phyloP scores from a whole-genome alignment of 2,329 filamentous ascomycete genomes.

The Epichloe festucae region DNA sequence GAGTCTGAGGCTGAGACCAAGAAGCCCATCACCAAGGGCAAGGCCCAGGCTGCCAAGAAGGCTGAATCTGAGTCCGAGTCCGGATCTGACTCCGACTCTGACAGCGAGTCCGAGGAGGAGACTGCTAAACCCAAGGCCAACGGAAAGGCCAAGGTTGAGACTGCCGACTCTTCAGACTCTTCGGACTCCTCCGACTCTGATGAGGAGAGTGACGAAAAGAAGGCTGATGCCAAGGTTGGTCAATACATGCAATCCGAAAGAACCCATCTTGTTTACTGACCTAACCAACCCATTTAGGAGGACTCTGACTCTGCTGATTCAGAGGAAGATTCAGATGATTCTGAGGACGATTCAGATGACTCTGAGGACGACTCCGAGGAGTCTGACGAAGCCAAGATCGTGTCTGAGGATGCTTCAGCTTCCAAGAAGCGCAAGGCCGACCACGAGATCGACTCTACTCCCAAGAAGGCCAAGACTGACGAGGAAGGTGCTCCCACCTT shows the following conservation, averaged over 20 bases:
- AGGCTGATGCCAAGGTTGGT: conserved; percentile 18
- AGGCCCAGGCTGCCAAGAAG: conserved; percentile 10
- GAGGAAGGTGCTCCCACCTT: conserved; percentile 44
- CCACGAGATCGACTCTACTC: conserved; percentile 33
- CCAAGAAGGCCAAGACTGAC: conserved; percentile 59
- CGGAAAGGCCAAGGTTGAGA: conserved; percentile 11
- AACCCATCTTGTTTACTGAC: background rate
- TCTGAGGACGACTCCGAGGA: conserved; percentile 20
- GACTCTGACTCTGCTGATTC: conserved; percentile 14
- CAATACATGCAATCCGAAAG: background rate
- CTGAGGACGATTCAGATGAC: conserved; percentile 21
- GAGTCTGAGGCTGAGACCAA: conserved; percentile 24
- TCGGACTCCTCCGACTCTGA: conserved; percentile 17
- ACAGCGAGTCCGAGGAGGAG: conserved; percentile 26
- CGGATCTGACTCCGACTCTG: conserved; percentile 22
- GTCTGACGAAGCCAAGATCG: conserved; percentile 21
- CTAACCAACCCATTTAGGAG: background rate
- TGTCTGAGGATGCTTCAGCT: conserved; percentile 24
- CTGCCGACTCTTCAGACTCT: conserved; percentile 20
- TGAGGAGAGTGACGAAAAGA: conserved; percentile 12
- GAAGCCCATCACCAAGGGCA: conserved; percentile 11
- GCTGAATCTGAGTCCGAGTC: conserved; percentile 20
- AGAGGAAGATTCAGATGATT: conserved; percentile 21
- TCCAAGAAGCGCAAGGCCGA: conserved; percentile 37
- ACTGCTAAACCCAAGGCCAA: conserved; percentile 14